These are phyloP conservation scores for Barnettozyma vustinii DNA, from an alignment of 805 yeast species.

Conservation along the genomic window DNA sequence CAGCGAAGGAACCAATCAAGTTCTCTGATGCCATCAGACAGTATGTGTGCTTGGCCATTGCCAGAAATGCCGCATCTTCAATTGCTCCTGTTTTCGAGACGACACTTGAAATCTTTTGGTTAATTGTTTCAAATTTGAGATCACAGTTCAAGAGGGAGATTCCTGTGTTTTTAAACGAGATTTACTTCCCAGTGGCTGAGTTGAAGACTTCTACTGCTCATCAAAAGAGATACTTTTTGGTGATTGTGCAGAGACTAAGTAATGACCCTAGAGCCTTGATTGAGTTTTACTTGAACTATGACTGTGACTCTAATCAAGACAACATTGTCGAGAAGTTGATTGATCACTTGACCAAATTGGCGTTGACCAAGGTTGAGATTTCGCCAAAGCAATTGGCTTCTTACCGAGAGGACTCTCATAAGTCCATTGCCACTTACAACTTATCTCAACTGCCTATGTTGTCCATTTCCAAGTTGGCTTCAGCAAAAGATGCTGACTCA, in stretches of 20 bases:
- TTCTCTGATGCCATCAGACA: constrained; percentile 79
- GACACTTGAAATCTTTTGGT: constrained; percentile 90
- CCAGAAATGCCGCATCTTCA: constrained; percentile 90
- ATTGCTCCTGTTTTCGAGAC: constrained; percentile 89
- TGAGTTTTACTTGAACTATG: constrained; percentile 91
- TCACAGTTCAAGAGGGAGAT: constrained; percentile 88
- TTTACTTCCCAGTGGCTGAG: constrained; percentile 90
- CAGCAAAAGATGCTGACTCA: constrained; percentile 47
- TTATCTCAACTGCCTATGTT: constrained; percentile 69
- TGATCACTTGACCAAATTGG: constrained; percentile 63
- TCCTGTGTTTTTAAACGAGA: constrained; percentile 88
- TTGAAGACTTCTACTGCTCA: constrained; percentile 88
- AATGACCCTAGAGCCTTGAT: constrained; percentile 86
- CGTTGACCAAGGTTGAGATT: constrained; percentile 66
- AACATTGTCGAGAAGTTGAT: constrained; percentile 82
- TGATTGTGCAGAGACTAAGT: constrained; percentile 75
- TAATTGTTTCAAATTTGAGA: constrained; percentile 75
- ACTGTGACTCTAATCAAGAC: constrained; percentile 77
- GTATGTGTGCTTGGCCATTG: constrained; percentile 73
- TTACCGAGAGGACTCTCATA: constrained; percentile 45
- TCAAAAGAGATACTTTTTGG: constrained; percentile 82
- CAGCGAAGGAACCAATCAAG: constrained; percentile 49
- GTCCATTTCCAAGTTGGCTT: constrained; percentile 61
- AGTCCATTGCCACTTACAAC: constrained; percentile 69
- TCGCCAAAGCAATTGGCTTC: constrained; percentile 60